Conservation (phyloP, 2,329 filamentous ascomycete species). For the Rhinocladiella similis region DNA sequence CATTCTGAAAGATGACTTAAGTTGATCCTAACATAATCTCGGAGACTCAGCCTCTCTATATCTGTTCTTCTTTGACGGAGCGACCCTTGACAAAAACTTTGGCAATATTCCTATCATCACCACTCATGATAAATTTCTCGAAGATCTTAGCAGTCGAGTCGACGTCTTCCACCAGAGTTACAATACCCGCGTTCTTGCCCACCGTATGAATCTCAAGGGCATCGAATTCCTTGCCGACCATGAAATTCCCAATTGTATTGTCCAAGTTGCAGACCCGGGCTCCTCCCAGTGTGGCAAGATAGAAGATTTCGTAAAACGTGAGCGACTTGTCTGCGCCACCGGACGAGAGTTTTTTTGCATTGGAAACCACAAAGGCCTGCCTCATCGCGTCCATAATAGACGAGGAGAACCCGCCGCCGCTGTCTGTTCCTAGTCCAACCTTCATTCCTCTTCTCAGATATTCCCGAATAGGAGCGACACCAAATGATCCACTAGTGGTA, state of each 20-base stretch:
- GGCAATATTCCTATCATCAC: constrained; percentile 62
- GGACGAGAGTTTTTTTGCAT: constrained; percentile 19
- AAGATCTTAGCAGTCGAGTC: constrained; percentile 52
- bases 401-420: constrained; percentile 59
- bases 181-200: constrained; percentile 42
- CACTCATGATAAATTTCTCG: constrained; percentile 67
- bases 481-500: constrained; percentile 62
- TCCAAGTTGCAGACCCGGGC: constrained; percentile 59
- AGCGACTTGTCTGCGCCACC: constrained; percentile 9
- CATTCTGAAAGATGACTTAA: no score
- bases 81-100: constrained; percentile 56
- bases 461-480: constrained; percentile 57
- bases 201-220: constrained; percentile 29
- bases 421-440: constrained; percentile 62
- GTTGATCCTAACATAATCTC: no score
- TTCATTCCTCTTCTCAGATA: constrained; percentile 57
- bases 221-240: constrained; percentile 37
- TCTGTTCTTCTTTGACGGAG: constrained; percentile 11
- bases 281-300: constrained; percentile 62
- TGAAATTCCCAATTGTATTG: constrained; percentile 37
- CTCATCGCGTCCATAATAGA: constrained; percentile 60
- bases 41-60: not conserved
- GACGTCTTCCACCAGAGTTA: constrained; percentile 54
- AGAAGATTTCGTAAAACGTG: constrained; percentile 51
- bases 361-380: constrained; percentile 51